Evolutionary conservation across 192 early-diverging fungal genomes (phyloP).

Genomic region (Coemansia sp.): DNA sequence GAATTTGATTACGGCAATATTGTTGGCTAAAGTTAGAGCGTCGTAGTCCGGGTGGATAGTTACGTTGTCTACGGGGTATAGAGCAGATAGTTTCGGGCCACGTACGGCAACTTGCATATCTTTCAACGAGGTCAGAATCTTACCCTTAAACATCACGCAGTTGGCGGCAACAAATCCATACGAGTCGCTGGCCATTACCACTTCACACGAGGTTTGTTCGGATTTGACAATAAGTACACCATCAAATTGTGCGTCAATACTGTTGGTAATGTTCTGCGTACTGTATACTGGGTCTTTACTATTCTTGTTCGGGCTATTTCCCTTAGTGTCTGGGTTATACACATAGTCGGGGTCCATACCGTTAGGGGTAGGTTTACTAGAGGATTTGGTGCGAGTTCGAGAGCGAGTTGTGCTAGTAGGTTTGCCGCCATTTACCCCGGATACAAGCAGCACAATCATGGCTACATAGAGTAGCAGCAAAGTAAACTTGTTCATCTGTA

Average conservation of each 20-base stretch:
- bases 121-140: background rate
- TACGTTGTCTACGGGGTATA: constrained; percentile 7
- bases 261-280: background rate
- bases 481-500: background rate
- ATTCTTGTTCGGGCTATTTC: background rate
- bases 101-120: constrained; percentile 26
- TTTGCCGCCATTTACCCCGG: background rate
- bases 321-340: background rate
- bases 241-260: constrained; percentile 13
- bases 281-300: background rate
- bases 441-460: background rate
- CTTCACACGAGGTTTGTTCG: constrained; percentile 31
- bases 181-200: constrained; percentile 14
- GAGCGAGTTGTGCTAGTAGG: background rate
- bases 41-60: constrained; percentile 31
- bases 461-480: background rate
- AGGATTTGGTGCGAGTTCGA: background rate
- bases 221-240: constrained; percentile 30
- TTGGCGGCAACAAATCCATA: constrained; percentile 37
- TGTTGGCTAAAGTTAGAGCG: constrained; percentile 33
- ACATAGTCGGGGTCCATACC: background rate
- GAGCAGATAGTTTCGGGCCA: constrained; percentile 12
- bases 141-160: constrained; percentile 20
- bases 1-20: constrained; percentile 37
- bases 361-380: background rate